phyloP scores from a whole-genome alignment of 352 stramenopile species.

The Globisporangium recalcitrans region DNA sequence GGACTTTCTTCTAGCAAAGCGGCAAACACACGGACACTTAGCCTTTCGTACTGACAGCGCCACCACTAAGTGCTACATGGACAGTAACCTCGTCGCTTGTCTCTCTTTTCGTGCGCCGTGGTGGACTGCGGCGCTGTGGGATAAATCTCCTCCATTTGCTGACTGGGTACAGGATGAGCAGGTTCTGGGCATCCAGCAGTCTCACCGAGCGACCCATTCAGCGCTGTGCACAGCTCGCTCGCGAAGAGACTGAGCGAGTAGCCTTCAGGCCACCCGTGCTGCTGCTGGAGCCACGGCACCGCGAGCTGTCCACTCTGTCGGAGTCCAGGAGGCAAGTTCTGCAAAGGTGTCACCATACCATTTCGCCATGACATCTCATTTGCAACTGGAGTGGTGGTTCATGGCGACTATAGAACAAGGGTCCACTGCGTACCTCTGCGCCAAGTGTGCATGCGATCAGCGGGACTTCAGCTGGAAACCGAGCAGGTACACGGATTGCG shows the following conservation, averaged over 20 bases:
- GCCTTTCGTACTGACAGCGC: too few relatives aligned
- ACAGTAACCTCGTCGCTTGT: not conserved
- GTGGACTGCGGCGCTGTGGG: conserved; percentile 31
- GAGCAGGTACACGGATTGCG: conserved; percentile 31
- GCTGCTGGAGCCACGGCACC: conserved; percentile 42
- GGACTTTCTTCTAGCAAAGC: conserved; percentile 11
- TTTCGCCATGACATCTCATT: not conserved
- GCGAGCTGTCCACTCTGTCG: conserved; percentile 33
- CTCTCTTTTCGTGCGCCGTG: conserved; percentile 6
- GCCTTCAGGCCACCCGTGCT: conserved; percentile 38
- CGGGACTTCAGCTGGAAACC: conserved; percentile 37
- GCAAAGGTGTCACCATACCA: not conserved
- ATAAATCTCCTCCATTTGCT: conserved; percentile 13
- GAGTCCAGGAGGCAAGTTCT: conserved; percentile 41
- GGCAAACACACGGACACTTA: too few relatives aligned
- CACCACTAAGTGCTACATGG: not conserved
- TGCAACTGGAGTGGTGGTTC: not conserved
- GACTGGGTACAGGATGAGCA: conserved; percentile 18
- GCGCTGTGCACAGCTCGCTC: conserved; percentile 41
- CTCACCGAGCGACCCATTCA: conserved; percentile 15
- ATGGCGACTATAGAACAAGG: too few relatives aligned
- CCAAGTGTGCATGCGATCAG: conserved; percentile 45
- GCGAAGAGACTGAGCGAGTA: conserved; percentile 49
- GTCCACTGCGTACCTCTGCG: conserved; percentile 28
- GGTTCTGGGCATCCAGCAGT: conserved; percentile 6